Evolutionary conservation across 768 basidiomycete species (phyloP), one percentile per base, ranked within the genome.

Genomic region (Lanmaoa pseudosensibilis): DNA sequence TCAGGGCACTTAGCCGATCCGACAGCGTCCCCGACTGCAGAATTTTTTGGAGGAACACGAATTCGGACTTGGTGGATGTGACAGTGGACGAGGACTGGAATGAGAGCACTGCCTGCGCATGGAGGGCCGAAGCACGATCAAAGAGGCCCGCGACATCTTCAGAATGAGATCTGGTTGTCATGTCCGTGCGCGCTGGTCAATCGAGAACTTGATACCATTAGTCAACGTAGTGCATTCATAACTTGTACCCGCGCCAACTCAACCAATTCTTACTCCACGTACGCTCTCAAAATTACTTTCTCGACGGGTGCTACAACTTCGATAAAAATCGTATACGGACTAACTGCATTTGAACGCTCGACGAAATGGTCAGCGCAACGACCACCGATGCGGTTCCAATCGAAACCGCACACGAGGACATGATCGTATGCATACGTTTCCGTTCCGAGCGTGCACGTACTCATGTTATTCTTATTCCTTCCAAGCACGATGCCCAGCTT

Each of bases 401-500:
- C 47, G 96, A 99, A 74, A 98, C 96, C 1, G 86, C 88, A 16
- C 96, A 99, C 71, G 93, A 96, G 73, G 97, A 98, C 75, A 97
- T 98, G 93, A 98, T 98, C 62, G 96, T 97, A 74, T 76, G 54
- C 34, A 32, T 30, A 13, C 25, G 19, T 44, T 30, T 10, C 15
- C 2, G 10, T 37, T 27, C 3, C 8, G 11, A 6, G 23, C 15
- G 19, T 23, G 13, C 27, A 34, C 32, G 36, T 37, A 46, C 21
- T 43, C 39, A 21, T 36, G 16, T 30, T 46, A 21, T 34, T 54
- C 44, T 23, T 34, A 6, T 50, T n/a, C 30, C 27, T 36, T 33
- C 9, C 37, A 65, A 97, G 95, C 96, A 98, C 71, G 97, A 99
- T 71, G 95, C 96, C 19, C 97, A 98, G 66, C 78, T 99, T 19